Evolutionary conservation across 1,284 basidiomycete species (phyloP), one percentile per base, ranked within the genome.

Genomic region (Gomphus bonarii): DNA sequence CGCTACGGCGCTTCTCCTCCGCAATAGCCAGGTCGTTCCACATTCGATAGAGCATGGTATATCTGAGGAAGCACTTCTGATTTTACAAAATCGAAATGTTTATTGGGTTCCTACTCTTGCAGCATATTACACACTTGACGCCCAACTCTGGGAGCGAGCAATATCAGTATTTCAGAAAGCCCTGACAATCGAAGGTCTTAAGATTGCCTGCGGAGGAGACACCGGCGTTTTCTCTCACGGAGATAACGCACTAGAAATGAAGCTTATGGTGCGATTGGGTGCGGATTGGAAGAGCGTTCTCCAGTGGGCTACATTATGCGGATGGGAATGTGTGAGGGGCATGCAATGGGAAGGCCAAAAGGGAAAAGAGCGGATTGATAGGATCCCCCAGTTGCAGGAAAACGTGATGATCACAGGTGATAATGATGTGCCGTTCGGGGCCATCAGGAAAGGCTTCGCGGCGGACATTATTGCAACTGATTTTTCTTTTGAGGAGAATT

Each of bases 171-270:
- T 86, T 69, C 62, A 66, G 54, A 66, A 65, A 2, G 80, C 77
- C 8, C 63, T 84, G 10, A 65, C 68, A 25, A 62, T 65, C 2
- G 73, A 72, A 0, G 64, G 76, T 59, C 71, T 74, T 18, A 74
- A 73, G 28, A 73, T 84, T 55, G 80, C 79, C 4, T 79, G 78
- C 64, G 81, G 82, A 3, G 81, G 82, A 1, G 81, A 85, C 65
- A 84, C 81, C 0, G 81, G 81, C 2, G 74, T 76, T 2, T 85
- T 84, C 65, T 62, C 77, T 33, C 83, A 84, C 64, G 82, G 82
- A 1, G 70, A 75, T 58, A 85, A 85, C 62, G 74, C 78, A 30
- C 67, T 79, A 42, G 83, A 85, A 70, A 71, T 85, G 72, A 70
- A 76, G 63, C 66, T 84, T 20, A 84, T 84, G 83, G 75, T 76